A percentile compares a stretch with the other conserved stretches of the same genome.
phyloP scores from a whole-genome alignment of 495 filamentous ascomycete genomes.

The Clohesyomyces aquaticus region DNA sequence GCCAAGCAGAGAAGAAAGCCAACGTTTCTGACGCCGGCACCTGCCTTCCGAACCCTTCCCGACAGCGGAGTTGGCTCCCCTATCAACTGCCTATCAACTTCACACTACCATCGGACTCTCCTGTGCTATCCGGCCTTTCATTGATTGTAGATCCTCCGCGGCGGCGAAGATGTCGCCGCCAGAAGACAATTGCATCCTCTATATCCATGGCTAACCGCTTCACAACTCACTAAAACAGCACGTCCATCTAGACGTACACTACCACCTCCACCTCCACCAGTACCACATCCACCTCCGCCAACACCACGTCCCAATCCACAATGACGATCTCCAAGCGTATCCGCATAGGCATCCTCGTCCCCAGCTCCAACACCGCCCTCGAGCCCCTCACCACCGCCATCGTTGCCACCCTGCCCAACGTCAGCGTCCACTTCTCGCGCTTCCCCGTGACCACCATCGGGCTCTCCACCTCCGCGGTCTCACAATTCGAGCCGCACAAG shows the following conservation, averaged over 20 bases:
- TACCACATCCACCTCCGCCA: too few relatives aligned
- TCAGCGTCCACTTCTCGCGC: conserved; percentile 16
- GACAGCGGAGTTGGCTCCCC: too few relatives aligned
- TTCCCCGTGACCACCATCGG: conserved; percentile 21
- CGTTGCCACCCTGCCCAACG: conserved; percentile 3
- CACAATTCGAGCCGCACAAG: conserved; percentile 13
- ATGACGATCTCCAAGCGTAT: conserved; percentile 2
- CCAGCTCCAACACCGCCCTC: conserved; percentile 25
- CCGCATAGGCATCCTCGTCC: conserved; percentile 23
- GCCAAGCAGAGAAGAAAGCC: too few relatives aligned
- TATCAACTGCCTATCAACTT: conserved; percentile 12
- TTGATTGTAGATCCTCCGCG: too few relatives aligned
- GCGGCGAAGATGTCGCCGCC: not conserved
- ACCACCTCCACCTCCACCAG: too few relatives aligned
- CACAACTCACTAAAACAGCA: too few relatives aligned
- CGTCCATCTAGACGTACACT: too few relatives aligned
- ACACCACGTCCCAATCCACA: not conserved
- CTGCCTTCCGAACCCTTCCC: too few relatives aligned
- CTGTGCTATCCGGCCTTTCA: not conserved
- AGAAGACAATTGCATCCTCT: too few relatives aligned
- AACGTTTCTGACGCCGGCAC: too few relatives aligned
- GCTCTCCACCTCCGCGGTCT: conserved; percentile 7
- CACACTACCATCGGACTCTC: not conserved
- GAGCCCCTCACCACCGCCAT: conserved; percentile 22
- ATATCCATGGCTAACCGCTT: too few relatives aligned